Percentiles rank a stretch among this genome's conserved stretches.
Evolutionary conservation across 306 rosid genomes (phyloP).

Genomic region (Crotalaria pallida): DNA sequence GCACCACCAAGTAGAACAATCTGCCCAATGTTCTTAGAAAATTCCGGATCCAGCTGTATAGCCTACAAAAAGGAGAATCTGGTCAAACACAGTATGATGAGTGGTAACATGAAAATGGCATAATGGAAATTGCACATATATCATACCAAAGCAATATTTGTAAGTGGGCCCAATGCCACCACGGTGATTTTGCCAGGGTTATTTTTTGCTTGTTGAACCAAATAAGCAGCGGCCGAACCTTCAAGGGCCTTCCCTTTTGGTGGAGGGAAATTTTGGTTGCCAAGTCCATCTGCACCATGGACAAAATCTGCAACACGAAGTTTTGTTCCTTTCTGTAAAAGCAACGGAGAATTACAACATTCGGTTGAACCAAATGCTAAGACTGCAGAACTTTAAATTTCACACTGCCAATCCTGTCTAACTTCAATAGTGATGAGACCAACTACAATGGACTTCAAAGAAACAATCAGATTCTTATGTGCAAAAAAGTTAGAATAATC

Average conservation of each 20-base stretch:
- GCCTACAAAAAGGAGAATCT: conserved; percentile 44
- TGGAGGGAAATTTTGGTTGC: conserved; percentile 89
- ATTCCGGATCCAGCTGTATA: conserved; percentile 71
- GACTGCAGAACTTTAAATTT: not conserved
- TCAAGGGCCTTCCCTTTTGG: conserved; percentile 73
- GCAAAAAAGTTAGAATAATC: not conserved
- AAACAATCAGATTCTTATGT: not conserved
- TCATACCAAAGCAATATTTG: conserved; percentile 84
- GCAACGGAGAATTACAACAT: not conserved
- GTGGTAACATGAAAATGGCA: not conserved
- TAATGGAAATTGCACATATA: conserved; percentile 17
- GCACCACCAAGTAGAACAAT: conserved; percentile 88
- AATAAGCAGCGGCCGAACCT: conserved; percentile 64
- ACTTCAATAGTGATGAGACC: not conserved
- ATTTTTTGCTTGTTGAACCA: conserved; percentile 68
- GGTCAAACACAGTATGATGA: not conserved
- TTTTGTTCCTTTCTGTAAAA: conserved; percentile 57
- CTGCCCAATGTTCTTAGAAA: conserved; percentile 61
- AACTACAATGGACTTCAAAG: not conserved
- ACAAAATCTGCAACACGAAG: conserved; percentile 89
- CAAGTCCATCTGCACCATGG: conserved; percentile 91
- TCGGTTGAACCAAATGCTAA: not conserved
- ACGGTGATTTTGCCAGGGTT: conserved; percentile 78
- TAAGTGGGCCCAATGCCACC: conserved; percentile 90
- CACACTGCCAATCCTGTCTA: not conserved